Conservation (phyloP, 345 rosid species). For the Euphorbia peplus region DNA sequence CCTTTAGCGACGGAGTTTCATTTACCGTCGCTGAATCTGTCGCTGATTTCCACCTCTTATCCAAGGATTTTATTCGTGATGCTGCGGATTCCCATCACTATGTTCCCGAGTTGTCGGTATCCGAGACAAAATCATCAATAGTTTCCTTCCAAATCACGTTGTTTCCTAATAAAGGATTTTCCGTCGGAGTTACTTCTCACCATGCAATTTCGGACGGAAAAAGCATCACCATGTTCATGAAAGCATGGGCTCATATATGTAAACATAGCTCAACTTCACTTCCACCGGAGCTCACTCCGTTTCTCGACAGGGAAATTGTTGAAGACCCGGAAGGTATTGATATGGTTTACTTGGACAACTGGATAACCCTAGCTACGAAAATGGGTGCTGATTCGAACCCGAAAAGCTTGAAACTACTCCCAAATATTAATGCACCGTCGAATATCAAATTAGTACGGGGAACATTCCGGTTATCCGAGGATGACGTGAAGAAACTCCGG, state of each 20-base stretch:
- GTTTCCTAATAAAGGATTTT: slow-evolving; percentile 19
- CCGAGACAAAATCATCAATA: slow-evolving; percentile 7
- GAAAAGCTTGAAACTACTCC: slow-evolving; percentile 6
- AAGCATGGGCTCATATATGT: slow-evolving; percentile 20
- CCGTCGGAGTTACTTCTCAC: slow-evolving; percentile 15
- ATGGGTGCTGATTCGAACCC: neutral
- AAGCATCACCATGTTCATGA: slow-evolving; percentile 14
- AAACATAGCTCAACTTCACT: neutral
- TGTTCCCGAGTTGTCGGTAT: slow-evolving; percentile 8
- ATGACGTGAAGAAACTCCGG: slow-evolving; percentile 4
- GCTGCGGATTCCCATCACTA: neutral
- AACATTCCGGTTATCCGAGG: slow-evolving; percentile 6
- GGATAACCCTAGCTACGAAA: neutral
- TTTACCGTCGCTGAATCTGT: slow-evolving; percentile 18
- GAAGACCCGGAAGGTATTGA: slow-evolving; percentile 8
- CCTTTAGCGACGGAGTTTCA: slow-evolving; percentile 14
- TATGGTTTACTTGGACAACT: slow-evolving; percentile 3
- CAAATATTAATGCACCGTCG: neutral
- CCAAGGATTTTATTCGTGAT: neutral
- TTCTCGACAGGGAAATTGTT: slow-evolving; percentile 11
- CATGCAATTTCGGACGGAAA: slow-evolving; percentile 23
- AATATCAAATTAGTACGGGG: slow-evolving; percentile 8
- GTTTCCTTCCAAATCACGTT: slow-evolving; percentile 17
- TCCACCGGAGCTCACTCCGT: slow-evolving; percentile 15
- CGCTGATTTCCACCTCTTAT: slow-evolving; percentile 5